Evolutionary conservation across 1,284 basidiomycete genomes (phyloP).

Genomic region (Ganoderma resinaceum): DNA sequence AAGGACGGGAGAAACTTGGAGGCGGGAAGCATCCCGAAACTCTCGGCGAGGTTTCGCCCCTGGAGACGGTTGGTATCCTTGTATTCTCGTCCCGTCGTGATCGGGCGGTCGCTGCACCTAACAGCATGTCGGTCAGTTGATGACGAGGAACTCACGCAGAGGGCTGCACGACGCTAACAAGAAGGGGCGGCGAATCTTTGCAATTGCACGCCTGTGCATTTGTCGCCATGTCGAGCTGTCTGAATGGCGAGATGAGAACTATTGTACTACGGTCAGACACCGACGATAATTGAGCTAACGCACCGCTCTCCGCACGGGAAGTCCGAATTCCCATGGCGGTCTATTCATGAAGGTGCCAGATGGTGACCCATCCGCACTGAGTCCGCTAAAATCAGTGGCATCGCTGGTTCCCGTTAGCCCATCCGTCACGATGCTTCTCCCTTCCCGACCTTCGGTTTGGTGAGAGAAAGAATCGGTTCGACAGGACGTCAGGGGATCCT

Average conservation of each 20-base stretch:
- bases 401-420: constrained; percentile 7
- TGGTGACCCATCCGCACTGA: constrained; percentile 15
- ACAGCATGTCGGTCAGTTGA: constrained; percentile 11
- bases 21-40: background rate
- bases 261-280: background rate
- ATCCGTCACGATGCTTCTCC: constrained; percentile 5
- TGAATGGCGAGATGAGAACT: constrained; percentile 8
- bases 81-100: background rate
- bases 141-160: constrained; percentile 10
- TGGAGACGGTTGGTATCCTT: constrained; percentile 18
- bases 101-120: background rate
- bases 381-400: constrained; percentile 2
- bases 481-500: constrained; percentile 5
- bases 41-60: constrained; percentile 13
- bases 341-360: constrained; percentile 8
- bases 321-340: constrained; percentile 18
- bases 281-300: background rate
- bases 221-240: constrained; percentile 16
- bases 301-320: background rate
- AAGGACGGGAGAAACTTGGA: background rate
- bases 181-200: background rate
- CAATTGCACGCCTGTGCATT: constrained; percentile 1
- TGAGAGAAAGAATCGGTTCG: constrained; percentile 5
- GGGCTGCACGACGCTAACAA: background rate
- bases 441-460: background rate